Evolutionary conservation across 2,329 filamentous ascomycete species (phyloP).

Genomic region (Meredithiella fracta): DNA sequence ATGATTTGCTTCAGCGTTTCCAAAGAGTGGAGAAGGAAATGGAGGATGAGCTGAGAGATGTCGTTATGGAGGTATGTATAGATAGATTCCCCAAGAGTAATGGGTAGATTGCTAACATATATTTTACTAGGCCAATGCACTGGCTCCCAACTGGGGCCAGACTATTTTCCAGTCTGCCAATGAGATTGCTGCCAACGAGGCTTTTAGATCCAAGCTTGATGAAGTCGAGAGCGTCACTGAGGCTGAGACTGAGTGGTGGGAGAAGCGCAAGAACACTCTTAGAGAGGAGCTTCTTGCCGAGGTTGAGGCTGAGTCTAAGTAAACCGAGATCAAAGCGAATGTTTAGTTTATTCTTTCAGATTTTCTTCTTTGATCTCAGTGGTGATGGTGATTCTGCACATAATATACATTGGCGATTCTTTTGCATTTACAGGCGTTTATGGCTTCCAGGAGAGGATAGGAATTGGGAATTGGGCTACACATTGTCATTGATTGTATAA

Average conservation of each 20-base stretch:
- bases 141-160: slow-evolving; percentile 77
- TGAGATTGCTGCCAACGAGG: slow-evolving; percentile 77
- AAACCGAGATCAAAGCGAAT: neutral
- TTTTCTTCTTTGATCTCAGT: no score
- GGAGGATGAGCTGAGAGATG: slow-evolving; percentile 86
- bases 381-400: no score
- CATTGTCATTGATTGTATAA: no score
- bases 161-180: slow-evolving; percentile 95
- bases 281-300: slow-evolving; percentile 71
- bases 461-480: neutral
- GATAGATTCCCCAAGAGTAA: neutral
- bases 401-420: neutral
- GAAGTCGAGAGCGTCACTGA: slow-evolving; percentile 56
- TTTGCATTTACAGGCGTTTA: slow-evolving; percentile 5
- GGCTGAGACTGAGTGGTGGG: slow-evolving; percentile 83
- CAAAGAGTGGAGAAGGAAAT: slow-evolving; percentile 89
- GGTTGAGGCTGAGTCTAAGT: slow-evolving; percentile 41
- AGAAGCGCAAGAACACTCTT: slow-evolving; percentile 59
- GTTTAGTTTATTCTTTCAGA: no score
- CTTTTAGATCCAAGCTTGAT: slow-evolving; percentile 56
- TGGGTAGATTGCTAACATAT: neutral
- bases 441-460: neutral
- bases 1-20: slow-evolving; percentile 91
- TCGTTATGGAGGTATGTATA: slow-evolving; percentile 58
- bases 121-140: slow-evolving; percentile 61